Evolutionary conservation across 2,329 filamentous ascomycete genomes (phyloP).

Genomic region (Plectosphaerella sp.): DNA sequence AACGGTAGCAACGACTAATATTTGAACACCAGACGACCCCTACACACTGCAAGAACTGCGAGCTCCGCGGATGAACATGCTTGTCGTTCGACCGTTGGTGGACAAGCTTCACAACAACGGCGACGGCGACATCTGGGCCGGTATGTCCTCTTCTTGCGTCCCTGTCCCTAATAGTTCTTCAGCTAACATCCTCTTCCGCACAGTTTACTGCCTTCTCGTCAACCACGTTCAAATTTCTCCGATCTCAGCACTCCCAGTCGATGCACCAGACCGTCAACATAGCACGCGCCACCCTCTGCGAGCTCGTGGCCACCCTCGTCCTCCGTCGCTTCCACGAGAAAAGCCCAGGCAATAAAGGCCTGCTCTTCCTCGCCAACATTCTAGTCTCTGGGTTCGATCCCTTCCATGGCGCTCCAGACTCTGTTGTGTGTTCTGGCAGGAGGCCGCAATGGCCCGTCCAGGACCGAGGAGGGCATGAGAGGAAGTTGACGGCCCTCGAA

Average conservation of each 20-base stretch:
- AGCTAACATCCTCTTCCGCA: background rate
- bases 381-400: constrained; percentile 69
- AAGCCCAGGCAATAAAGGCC: constrained; percentile 55
- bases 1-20: background rate
- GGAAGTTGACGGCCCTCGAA: constrained; percentile 65
- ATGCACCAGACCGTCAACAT: constrained; percentile 67
- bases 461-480: constrained; percentile 32
- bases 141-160: constrained; percentile 26
- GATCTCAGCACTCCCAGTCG: constrained; percentile 60
- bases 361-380: constrained; percentile 63
- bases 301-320: constrained; percentile 62
- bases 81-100: constrained; percentile 64
- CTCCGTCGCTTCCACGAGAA: constrained; percentile 66
- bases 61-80: constrained; percentile 62
- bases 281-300: constrained; percentile 64
- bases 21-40: constrained; percentile 29
- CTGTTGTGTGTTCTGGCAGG: constrained; percentile 34
- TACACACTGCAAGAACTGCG: constrained; percentile 57
- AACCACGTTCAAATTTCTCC: constrained; percentile 68
- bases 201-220: constrained; percentile 67
- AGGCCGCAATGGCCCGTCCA: constrained; percentile 32
- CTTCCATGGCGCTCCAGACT: constrained; percentile 62
- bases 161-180: background rate
- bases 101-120: constrained; percentile 61
- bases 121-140: constrained; percentile 51